Percentiles rank a stretch among this genome's conserved stretches.
Evolutionary conservation across 441 rosid genomes (phyloP).

Genomic region (Gossypium lobatum): DNA sequence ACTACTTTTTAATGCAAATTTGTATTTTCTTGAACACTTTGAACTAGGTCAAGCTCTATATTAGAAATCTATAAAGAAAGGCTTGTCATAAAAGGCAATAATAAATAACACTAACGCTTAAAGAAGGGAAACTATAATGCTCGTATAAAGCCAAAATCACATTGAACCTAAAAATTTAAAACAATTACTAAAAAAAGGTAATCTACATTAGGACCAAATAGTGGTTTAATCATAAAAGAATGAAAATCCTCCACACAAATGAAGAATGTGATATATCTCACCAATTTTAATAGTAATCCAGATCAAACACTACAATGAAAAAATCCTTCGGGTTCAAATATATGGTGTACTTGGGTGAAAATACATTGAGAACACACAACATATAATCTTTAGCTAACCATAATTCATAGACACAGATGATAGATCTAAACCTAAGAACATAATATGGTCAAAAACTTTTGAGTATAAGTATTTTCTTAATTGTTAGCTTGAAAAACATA

Average conservation of each 20-base stretch:
- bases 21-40: constrained; percentile 80
- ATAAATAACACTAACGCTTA: not conserved
- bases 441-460: not conserved
- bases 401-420: not conserved
- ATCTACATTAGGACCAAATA: not conserved
- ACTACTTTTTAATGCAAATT: constrained; percentile 70
- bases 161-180: not conserved
- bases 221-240: not conserved
- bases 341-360: not conserved
- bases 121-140: constrained; percentile 3
- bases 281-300: not conserved
- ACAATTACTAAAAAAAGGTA: not conserved
- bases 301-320: not conserved
- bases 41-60: constrained; percentile 71
- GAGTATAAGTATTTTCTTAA: not conserved
- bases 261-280: not conserved
- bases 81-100: constrained; percentile 12
- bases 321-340: constrained; percentile 4
- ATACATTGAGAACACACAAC: not conserved
- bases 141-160: not conserved
- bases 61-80: constrained; percentile 47
- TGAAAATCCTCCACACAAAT: not conserved
- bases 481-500: not conserved
- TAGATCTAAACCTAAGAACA: not conserved
- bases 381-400: not conserved